Percentiles rank a stretch among this genome's conserved stretches.
Evolutionary conservation across 192 early-diverging fungal species (phyloP).

Genomic region (Allomyces javanicus): DNA sequence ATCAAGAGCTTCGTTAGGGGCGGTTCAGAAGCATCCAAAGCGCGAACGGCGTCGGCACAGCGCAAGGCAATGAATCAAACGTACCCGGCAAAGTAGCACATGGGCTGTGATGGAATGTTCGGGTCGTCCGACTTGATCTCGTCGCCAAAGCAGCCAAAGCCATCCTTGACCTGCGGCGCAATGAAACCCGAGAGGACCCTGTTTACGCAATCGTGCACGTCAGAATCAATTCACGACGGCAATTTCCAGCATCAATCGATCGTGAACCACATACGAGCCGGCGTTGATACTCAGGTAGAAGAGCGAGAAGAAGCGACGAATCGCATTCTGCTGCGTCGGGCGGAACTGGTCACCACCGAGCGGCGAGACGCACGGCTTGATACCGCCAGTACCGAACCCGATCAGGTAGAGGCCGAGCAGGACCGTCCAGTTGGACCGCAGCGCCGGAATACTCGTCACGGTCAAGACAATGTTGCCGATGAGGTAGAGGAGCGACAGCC

Average conservation of each 20-base stretch:
- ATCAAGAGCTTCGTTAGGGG: too few species aligned
- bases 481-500: slow-evolving; percentile 19
- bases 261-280: slow-evolving; percentile 7
- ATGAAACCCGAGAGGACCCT: slow-evolving; percentile 13
- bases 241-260: too few species aligned
- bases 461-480: slow-evolving; percentile 15
- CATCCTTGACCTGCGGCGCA: slow-evolving; percentile 10
- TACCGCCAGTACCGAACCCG: slow-evolving; percentile 26
- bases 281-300: slow-evolving; percentile 21
- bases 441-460: slow-evolving; percentile 11
- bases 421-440: slow-evolving; percentile 15
- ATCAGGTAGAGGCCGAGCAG: slow-evolving; percentile 16
- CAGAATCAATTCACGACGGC: too few species aligned
- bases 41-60: too few species aligned
- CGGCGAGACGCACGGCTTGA: slow-evolving; percentile 31
- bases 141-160: slow-evolving; percentile 6
- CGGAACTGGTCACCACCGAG: slow-evolving; percentile 35
- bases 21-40: too few species aligned
- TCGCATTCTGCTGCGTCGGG: slow-evolving; percentile 9
- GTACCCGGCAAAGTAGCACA: slow-evolving; percentile 15
- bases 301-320: slow-evolving; percentile 12
- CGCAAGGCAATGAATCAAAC: too few species aligned
- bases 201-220: too few species aligned
- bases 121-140: slow-evolving; percentile 1
- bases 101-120: not conserved